Evolutionary conservation across 129 eudicot genomes (phyloP), one percentile per base, ranked within the genome.

Genomic region (Chrysanthemum makinoi): DNA sequence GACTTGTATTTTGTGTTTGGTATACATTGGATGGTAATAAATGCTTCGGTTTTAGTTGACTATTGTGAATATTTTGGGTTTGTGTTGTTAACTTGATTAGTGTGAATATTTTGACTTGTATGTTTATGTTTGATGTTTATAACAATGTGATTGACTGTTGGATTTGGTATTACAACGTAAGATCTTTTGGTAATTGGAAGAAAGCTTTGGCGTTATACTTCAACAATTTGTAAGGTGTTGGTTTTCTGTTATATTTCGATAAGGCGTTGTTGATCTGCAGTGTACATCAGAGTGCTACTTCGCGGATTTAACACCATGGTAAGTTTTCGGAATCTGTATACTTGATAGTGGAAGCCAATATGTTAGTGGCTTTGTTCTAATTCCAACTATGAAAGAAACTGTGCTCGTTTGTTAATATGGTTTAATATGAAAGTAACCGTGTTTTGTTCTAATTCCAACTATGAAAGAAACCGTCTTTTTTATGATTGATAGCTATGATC

Each of bases 21-120:
- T n/a, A 77, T 69, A 52, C 58, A 39, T 50, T 53, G 49, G 52
- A 77, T 69, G 58, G 3, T 43, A 71, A 70, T 64, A 77, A 77
- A 77, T 11, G 71, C 43, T 52, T 62, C 66, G 24, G 15, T 77
- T 62, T 61, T 43, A 77, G 7, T 10, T 69, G 56, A 58, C 62
- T 26, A 67, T 72, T 55, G 51, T 3, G 20, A 56, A 0, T 20
- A 5, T 11, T 68, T 12, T 46, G 30, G 18, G 10, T n/a, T 47
- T 30, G 18, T 30, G 0, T 18, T 17, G 13, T 48, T 48, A 4
- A 28, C 33, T 66, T 50, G 33, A 18, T 33, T 49, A 63, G 43
- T 18, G 43, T 35, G 43, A 35, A 35, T 35, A 28, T 28, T 53
- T 20, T 43, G 72, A 13, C n/a, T 54, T 65, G 33, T 48, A 10